Conservation (phyloP, 345 rosid genomes). For the Turritis glabra region DNA sequence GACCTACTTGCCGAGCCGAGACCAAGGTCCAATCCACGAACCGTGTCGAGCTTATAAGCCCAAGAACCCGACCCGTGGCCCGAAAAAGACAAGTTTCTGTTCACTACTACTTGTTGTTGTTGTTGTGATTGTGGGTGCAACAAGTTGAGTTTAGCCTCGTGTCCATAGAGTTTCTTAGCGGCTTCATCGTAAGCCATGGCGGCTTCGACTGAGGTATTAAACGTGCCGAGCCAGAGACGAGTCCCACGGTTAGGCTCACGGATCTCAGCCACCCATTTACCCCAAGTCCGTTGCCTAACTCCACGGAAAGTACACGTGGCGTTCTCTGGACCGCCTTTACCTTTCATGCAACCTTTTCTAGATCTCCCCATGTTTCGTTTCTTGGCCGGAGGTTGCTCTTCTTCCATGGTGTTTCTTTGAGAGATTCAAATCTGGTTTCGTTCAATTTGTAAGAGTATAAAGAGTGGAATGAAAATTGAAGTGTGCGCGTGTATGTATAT, state of each 20-base stretch:
- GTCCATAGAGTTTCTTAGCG: slow-evolving; percentile 52
- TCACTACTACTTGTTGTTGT: background rate
- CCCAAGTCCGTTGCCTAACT: slow-evolving; percentile 65
- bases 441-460: background rate
- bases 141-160: slow-evolving; percentile 53
- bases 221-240: slow-evolving; percentile 62
- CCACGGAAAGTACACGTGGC: slow-evolving; percentile 56
- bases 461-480: background rate
- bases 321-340: slow-evolving; percentile 73
- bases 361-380: slow-evolving; percentile 52
- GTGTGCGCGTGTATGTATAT: slow-evolving; percentile 5
- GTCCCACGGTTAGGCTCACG: slow-evolving; percentile 53
- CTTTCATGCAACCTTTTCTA: slow-evolving; percentile 71
- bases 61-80: slow-evolving; percentile 19
- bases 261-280: slow-evolving; percentile 71
- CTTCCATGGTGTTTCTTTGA: slow-evolving; percentile 30
- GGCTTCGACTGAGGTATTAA: slow-evolving; percentile 52
- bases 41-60: slow-evolving; percentile 8
- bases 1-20: slow-evolving; percentile 21
- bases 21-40: slow-evolving; percentile 34
- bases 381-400: slow-evolving; percentile 40
- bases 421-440: background rate
- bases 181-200: slow-evolving; percentile 61
- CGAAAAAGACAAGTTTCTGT: slow-evolving; percentile 27
- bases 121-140: slow-evolving; percentile 34